Conservation (phyloP, 31 red algal genomes). For the Bonnemaisonia californica region DNA sequence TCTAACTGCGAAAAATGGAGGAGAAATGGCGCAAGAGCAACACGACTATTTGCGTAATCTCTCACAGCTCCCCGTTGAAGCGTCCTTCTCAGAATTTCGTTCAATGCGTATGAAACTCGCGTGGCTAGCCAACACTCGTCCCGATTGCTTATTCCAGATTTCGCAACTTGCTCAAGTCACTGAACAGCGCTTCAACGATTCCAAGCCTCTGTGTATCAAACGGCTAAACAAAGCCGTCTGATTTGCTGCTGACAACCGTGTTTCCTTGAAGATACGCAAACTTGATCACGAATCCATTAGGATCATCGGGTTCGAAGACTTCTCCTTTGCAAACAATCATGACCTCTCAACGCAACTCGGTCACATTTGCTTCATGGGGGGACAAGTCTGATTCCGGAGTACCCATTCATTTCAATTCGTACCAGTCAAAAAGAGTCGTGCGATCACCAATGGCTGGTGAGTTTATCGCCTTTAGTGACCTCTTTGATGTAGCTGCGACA, state of each 20-base stretch:
- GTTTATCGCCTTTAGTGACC: constrained; percentile 8
- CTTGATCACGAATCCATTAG: constrained; percentile 2
- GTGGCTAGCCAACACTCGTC: too few species aligned
- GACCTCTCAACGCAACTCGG: constrained; percentile 10
- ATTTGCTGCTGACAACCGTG: not conserved
- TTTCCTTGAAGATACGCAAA: not conserved
- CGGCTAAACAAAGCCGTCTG: too few species aligned
- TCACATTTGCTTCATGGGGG: constrained; percentile 5
- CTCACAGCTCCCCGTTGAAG: too few species aligned
- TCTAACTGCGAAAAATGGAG: too few species aligned
- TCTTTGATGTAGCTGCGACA: constrained; percentile 1
- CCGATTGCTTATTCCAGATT: too few species aligned
- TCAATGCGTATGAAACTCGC: too few species aligned
- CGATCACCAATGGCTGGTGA: constrained; percentile 27
- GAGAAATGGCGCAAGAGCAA: too few species aligned
- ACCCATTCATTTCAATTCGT: not conserved
- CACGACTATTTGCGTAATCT: too few species aligned
- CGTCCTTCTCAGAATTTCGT: too few species aligned
- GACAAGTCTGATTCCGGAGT: not conserved
- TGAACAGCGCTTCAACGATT: too few species aligned
- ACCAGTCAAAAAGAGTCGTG: constrained; percentile 12
- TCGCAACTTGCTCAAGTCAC: too few species aligned
- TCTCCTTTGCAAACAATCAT: constrained; percentile 16
- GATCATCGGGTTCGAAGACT: not conserved
- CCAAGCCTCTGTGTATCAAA: too few species aligned